Conservation (phyloP, 2,329 filamentous ascomycete species). For the Fusarium transvaalense region DNA sequence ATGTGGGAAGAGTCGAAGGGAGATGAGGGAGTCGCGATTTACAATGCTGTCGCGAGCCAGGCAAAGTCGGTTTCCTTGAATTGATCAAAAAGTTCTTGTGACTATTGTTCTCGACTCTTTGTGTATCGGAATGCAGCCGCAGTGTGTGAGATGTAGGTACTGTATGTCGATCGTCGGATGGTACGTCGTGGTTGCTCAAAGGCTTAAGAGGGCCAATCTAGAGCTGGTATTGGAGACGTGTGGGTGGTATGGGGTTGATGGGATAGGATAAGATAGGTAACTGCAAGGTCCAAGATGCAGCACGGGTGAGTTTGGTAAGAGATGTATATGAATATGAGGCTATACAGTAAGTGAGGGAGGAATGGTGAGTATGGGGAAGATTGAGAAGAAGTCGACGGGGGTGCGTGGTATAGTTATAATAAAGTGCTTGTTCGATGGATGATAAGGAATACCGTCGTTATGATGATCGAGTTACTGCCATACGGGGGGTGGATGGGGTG, state of each 20-base stretch:
- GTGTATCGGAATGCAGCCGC: conserved; percentile 24
- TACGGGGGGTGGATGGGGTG: conserved; percentile 32
- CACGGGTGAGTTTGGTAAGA: conserved; percentile 9
- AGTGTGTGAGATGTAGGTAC: conserved; percentile 36
- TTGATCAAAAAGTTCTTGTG: conserved; percentile 18
- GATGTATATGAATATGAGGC: too few relatives aligned
- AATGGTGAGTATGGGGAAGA: not conserved
- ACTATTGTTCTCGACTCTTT: conserved; percentile 8
- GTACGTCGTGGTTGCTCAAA: conserved; percentile 31
- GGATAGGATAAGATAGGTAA: conserved; percentile 6
- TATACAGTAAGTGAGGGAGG: conserved; percentile 5
- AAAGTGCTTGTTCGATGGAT: conserved; percentile 1
- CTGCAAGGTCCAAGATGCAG: conserved; percentile 28
- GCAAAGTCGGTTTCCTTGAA: not conserved
- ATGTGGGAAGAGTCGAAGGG: conserved; percentile 2
- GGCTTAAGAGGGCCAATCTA: conserved; percentile 38
- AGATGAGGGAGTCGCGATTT: conserved; percentile 12
- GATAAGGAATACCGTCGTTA: conserved; percentile 27
- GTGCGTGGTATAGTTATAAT: conserved; percentile 31
- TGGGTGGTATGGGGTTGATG: conserved; percentile 29
- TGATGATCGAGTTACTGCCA: conserved; percentile 33
- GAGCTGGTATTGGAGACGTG: conserved; percentile 40
- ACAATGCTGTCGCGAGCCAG: conserved; percentile 28
- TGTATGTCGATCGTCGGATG: conserved; percentile 30
- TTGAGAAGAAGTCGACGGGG: conserved; percentile 16